These are phyloP conservation scores for Dichotomopilus funicola DNA, from an alignment of 2,329 filamentous ascomycete genomes.

Conservation along the genomic window DNA sequence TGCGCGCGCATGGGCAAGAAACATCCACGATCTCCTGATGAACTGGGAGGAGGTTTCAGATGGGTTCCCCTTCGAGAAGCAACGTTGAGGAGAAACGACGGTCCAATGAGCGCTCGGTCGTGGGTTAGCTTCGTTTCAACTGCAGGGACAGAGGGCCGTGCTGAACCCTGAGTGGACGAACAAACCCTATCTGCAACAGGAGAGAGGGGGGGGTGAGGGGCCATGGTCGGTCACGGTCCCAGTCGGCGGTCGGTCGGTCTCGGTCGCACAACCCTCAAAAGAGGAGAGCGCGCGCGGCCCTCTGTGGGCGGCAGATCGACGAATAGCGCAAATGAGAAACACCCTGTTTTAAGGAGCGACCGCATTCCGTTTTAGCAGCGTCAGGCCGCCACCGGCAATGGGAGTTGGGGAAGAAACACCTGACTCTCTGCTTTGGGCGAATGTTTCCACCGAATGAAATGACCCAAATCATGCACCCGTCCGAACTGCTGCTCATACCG, in stretches of 20 bases:
- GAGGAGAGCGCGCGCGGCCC: too few species aligned
- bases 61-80: slow-evolving; percentile 8
- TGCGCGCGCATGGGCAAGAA: slow-evolving; percentile 6
- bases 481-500: neutral
- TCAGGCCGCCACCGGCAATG: too few species aligned
- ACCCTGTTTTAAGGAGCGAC: too few species aligned
- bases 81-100: slow-evolving; percentile 6
- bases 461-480: neutral
- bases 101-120: slow-evolving; percentile 16
- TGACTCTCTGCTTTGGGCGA: neutral
- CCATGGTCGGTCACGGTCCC: neutral
- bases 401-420: neutral
- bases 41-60: neutral
- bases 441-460: neutral
- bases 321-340: slow-evolving; percentile 1
- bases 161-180: slow-evolving; percentile 9
- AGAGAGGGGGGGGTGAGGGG: neutral
- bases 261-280: too few species aligned
- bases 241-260: too few species aligned
- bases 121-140: slow-evolving; percentile 23
- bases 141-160: slow-evolving; percentile 18
- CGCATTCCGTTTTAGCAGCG: too few species aligned
- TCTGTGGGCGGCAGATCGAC: neutral
- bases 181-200: neutral
- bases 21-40: slow-evolving; percentile 3